Conservation (phyloP, 1,284 basidiomycete species). For the Testicularia cyperi region DNA sequence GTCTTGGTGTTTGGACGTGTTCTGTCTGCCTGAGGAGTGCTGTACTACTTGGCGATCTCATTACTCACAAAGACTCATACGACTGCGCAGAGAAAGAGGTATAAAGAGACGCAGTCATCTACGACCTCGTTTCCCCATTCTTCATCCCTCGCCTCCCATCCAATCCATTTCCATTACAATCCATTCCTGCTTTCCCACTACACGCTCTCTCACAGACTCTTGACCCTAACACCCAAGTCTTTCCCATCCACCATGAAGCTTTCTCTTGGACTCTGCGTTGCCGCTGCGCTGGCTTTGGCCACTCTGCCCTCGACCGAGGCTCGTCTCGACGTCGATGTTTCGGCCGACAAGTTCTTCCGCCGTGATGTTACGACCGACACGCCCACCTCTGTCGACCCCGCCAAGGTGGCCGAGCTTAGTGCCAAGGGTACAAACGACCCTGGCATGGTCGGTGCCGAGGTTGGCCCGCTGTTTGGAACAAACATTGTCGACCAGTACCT, state of each 20-base stretch:
- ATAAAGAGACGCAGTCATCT: too few species aligned
- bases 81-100: too few species aligned
- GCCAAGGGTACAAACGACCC: background rate
- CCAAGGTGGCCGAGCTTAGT: conserved; percentile 7
- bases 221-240: background rate
- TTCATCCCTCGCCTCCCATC: too few species aligned
- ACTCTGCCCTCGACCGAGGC: conserved; percentile 12
- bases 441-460: background rate
- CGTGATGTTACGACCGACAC: conserved; percentile 4
- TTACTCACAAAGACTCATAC: too few species aligned
- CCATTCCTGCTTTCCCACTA: background rate
- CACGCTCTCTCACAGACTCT: background rate
- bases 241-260: conserved; percentile 23
- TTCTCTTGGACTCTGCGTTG: conserved; percentile 12
- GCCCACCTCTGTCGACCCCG: background rate
- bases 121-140: background rate
- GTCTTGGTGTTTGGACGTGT: too few species aligned
- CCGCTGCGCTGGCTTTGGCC: conserved; percentile 12
- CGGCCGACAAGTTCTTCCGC: conserved; percentile 12
- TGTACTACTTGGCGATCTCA: too few species aligned
- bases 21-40: too few species aligned
- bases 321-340: conserved; percentile 7
- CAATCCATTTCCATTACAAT: too few species aligned
- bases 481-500: conserved; percentile 9
- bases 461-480: background rate